phyloP scores from a whole-genome alignment of 352 stramenopile genomes.

The Globisporangium okanoganense region DNA sequence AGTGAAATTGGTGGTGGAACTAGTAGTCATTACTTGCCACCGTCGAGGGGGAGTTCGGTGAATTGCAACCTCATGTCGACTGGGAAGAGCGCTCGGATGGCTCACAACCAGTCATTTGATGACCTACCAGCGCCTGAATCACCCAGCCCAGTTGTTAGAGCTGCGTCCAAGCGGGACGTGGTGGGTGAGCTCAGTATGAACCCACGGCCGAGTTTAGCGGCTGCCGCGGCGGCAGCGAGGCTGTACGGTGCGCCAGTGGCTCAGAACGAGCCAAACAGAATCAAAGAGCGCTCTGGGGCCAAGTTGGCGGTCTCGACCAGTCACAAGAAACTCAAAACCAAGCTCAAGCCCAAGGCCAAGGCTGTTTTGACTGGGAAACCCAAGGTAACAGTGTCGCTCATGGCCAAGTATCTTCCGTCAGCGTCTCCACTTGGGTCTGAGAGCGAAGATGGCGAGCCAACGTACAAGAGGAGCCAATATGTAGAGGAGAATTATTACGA shows the following conservation, averaged over 20 bases:
- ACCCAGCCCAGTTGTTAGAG: not conserved
- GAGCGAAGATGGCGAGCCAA: slow-evolving; percentile 10
- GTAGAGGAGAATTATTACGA: not conserved
- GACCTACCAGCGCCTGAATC: not conserved
- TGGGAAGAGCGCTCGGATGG: slow-evolving; percentile 3
- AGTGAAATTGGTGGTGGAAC: not conserved
- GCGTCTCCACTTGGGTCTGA: slow-evolving; percentile 12
- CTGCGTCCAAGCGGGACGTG: not conserved
- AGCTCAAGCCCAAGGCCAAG: not conserved
- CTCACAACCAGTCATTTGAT: not conserved
- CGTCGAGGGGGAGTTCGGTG: not conserved
- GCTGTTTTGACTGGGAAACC: not conserved
- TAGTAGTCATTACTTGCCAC: not conserved
- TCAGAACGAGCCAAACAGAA: not conserved
- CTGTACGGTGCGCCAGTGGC: slow-evolving; percentile 22
- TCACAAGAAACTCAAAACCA: not conserved
- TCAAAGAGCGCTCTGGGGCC: not conserved
- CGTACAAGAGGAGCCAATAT: not conserved
- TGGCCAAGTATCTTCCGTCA: slow-evolving; percentile 6
- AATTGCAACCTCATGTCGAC: slow-evolving; percentile 2
- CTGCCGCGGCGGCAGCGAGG: slow-evolving; percentile 26
- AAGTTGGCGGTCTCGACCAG: not conserved
- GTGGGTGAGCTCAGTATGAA: slow-evolving; percentile 4
- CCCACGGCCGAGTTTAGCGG: slow-evolving; percentile 22
- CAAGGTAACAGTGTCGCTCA: not conserved